A percentile compares a stretch with the other conserved stretches of the same genome.
These are phyloP conservation scores for Trifolium dubium DNA, from an alignment of 306 rosid genomes.

Conservation along the genomic window DNA sequence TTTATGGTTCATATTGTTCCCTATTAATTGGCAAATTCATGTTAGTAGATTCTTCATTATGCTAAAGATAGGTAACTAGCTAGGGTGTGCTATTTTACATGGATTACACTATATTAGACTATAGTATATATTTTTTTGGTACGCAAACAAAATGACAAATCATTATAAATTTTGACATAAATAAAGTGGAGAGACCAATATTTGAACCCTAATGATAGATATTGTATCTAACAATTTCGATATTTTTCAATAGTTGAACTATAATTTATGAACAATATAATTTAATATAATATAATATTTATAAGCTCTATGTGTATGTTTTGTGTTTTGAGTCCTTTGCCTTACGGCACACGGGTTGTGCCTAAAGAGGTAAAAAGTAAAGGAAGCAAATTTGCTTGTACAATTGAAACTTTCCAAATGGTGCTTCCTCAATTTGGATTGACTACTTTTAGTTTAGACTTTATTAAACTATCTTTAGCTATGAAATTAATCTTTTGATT, in stretches of 20 bases:
- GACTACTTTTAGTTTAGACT: constrained; percentile 32
- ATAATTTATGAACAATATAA: too few relatives aligned
- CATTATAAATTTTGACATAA: too few relatives aligned
- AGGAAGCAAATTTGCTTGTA: constrained; percentile 33
- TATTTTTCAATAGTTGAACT: too few relatives aligned
- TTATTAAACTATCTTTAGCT: constrained; percentile 38
- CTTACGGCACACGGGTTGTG: constrained; percentile 46
- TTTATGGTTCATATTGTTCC: constrained; percentile 42
- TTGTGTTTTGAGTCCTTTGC: constrained; percentile 42
- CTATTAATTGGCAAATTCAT: constrained; percentile 46
- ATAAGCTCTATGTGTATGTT: neutral
- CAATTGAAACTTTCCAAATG: constrained; percentile 44
- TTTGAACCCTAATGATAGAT: too few relatives aligned
- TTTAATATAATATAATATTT: too few relatives aligned
- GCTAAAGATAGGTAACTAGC: constrained; percentile 37
- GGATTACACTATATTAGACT: neutral
- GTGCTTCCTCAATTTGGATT: constrained; percentile 25
- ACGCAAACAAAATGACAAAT: too few relatives aligned
- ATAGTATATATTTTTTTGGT: neutral
- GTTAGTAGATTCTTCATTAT: constrained; percentile 37
- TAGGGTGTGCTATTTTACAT: constrained; percentile 4
- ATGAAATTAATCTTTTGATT: constrained; percentile 30
- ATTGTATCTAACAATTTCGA: neutral
- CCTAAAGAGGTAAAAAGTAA: constrained; percentile 42
- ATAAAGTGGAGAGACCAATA: too few relatives aligned